Conservation (phyloP, 208 protist genomes). For the Wallacemonas sp. region DNA sequence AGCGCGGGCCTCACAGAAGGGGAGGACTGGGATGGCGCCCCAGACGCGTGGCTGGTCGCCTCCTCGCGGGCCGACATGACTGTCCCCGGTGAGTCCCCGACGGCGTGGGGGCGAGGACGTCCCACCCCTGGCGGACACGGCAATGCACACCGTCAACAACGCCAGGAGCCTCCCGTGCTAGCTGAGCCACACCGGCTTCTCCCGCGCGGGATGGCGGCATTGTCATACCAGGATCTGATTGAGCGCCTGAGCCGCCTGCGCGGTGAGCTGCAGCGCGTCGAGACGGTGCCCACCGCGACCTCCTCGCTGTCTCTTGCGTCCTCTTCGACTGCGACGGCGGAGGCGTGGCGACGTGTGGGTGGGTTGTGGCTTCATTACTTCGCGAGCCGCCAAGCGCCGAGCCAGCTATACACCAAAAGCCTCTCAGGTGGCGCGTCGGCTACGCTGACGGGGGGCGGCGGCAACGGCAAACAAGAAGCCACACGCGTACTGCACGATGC, state of each 20-base stretch:
- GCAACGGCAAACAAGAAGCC: slow-evolving; percentile 13
- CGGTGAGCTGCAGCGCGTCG: slow-evolving; percentile 15
- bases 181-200: slow-evolving; percentile 40
- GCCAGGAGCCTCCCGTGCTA: slow-evolving; percentile 10
- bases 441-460: slow-evolving; percentile 7
- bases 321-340: not conserved
- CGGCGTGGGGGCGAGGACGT: no score
- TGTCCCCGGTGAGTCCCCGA: slow-evolving; percentile 1
- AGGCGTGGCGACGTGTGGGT: slow-evolving; percentile 2
- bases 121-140: no score
- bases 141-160: not conserved
- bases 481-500: slow-evolving; percentile 21
- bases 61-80: slow-evolving; percentile 5
- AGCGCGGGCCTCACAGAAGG: slow-evolving; percentile 36
- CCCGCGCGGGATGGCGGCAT: slow-evolving; percentile 56
- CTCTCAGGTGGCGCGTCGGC: slow-evolving; percentile 7
- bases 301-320: not conserved
- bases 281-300: not conserved
- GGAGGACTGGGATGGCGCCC: slow-evolving; percentile 22
- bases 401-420: slow-evolving; percentile 10
- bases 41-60: slow-evolving; percentile 59
- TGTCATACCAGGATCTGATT: slow-evolving; percentile 67
- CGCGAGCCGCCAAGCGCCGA: slow-evolving; percentile 10
- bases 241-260: slow-evolving; percentile 25
- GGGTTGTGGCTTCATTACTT: slow-evolving; percentile 35